Base-by-base conservation (phyloP, 192 early-diverging fungal genomes). In the Thoreauomyces humboldtii region DNA sequence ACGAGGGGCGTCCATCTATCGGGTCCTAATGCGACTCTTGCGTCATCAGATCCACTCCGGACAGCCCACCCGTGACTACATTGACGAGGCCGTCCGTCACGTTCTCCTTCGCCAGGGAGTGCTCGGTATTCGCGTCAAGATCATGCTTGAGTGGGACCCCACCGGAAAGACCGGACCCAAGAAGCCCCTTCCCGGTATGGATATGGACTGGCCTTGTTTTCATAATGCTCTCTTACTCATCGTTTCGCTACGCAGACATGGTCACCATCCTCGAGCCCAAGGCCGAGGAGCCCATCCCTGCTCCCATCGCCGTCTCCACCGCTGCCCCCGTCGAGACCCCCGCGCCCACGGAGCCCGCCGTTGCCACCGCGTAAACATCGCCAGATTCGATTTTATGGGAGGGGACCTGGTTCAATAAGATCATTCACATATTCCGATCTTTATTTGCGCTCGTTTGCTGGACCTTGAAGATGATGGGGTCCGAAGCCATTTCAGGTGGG, bases 81-180 rank as follows among this genome's bases (percentile, higher is more conserved):
- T 98, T 75, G 93, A 96, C 87, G 81, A 85, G 50, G 94, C 96
- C 54, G 90, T 93, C 65, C 91, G 96, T 71, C 94, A 95, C 91
- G 96, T 98, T 63, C 83, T 96, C 65, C 87, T 98, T 77, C 89
- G 93, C 74, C 96, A 98, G 81, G 96, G 96, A 85, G 95, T 98
- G 58, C 81, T 98, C 55, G 96, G 96, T 81, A 91, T 98, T 87
- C 95, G 95, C 88, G 96, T 98, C 80, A 98, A 98, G 92, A 98
- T 98, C 73, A 98, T 98, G 96, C 86, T 92, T 66, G 91, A 91
- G 59, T 87, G 78, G 73, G 96, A 98, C 79, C 92, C 92, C 51
- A 89, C 85, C 67, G 96, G 96, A 73, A 92, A 87, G 73, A 70
- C 82, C 62, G 96, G 96, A 64, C 93, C 93, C 81, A 95, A 92